Conservation (phyloP, 306 rosid genomes). For the Myrica gale region DNA sequence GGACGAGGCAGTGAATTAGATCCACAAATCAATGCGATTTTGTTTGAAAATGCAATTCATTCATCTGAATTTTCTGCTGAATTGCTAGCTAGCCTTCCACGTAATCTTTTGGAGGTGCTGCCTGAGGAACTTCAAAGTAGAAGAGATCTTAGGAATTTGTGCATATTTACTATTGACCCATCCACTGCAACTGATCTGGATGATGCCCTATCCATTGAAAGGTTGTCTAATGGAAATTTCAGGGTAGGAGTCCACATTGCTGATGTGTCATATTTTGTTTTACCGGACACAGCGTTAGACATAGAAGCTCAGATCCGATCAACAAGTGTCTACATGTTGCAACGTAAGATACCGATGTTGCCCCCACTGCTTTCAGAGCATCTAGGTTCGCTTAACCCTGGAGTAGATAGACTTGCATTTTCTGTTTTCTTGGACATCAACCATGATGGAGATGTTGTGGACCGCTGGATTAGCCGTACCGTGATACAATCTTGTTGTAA, state of each 20-base stretch:
- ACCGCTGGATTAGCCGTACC: constrained; percentile 76
- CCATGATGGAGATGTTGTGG: constrained; percentile 57
- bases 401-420: constrained; percentile 77
- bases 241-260: constrained; percentile 91
- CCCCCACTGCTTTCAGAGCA: constrained; percentile 68
- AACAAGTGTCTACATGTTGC: constrained; percentile 69
- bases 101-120: constrained; percentile 74
- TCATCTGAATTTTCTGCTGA: constrained; percentile 62
- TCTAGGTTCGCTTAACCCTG: constrained; percentile 79
- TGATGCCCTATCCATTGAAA: constrained; percentile 84
- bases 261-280: constrained; percentile 81
- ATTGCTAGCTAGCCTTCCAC: constrained; percentile 59
- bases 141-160: constrained; percentile 71
- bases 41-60: constrained; percentile 64
- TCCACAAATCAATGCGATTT: constrained; percentile 71
- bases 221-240: constrained; percentile 57
- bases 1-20: constrained; percentile 68
- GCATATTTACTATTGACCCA: constrained; percentile 84
- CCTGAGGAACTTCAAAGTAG: constrained; percentile 53
- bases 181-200: constrained; percentile 80
- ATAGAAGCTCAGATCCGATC: constrained; percentile 69
- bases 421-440: constrained; percentile 67
- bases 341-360: constrained; percentile 67
- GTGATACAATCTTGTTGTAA: constrained; percentile 86
- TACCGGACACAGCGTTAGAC: constrained; percentile 66